Conservation (phyloP, 805 yeast species). For the Gaillardinia entomophila region DNA sequence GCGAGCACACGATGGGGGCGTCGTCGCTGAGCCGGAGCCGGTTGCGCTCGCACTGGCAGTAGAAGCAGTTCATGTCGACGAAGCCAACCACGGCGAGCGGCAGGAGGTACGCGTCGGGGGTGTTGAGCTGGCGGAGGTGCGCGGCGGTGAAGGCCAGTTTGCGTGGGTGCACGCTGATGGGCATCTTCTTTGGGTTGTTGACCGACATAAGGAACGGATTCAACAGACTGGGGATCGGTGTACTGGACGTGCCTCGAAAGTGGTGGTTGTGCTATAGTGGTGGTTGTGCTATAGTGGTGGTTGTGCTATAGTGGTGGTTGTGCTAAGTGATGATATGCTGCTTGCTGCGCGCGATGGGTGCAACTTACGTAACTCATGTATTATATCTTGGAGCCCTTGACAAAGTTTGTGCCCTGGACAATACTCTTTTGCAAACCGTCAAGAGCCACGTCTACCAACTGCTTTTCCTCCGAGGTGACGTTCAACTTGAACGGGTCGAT, state of each 20-base stretch:
- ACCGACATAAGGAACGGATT: too few species aligned
- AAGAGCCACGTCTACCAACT: conserved; percentile 31
- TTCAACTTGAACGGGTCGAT: conserved; percentile 30
- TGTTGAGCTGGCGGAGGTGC: conserved; percentile 32
- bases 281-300: too few species aligned
- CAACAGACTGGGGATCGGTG: too few species aligned
- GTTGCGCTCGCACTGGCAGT: conserved; percentile 88
- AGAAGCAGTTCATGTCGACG: conserved; percentile 90
- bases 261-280: too few species aligned
- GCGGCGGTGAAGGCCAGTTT: too few species aligned
- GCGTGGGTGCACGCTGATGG: too few species aligned
- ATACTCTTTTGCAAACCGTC: conserved; percentile 34
- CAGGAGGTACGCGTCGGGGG: conserved; percentile 48
- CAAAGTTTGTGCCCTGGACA: conserved; percentile 36
- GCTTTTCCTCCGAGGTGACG: conserved; percentile 23
- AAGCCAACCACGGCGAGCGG: conserved; percentile 79
- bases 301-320: too few species aligned
- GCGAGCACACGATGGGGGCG: conserved; percentile 90
- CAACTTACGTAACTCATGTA: too few species aligned
- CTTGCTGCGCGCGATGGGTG: too few species aligned
- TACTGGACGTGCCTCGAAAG: too few species aligned
- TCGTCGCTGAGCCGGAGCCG: conserved; percentile 57
- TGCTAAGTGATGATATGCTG: too few species aligned
- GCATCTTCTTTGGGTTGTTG: too few species aligned
- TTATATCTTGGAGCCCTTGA: conserved; percentile 31